A percentile compares a stretch with the other conserved stretches of the same genome.
phyloP scores from a whole-genome alignment of 148 eudicot genomes.

The Agrostemma githago region DNA sequence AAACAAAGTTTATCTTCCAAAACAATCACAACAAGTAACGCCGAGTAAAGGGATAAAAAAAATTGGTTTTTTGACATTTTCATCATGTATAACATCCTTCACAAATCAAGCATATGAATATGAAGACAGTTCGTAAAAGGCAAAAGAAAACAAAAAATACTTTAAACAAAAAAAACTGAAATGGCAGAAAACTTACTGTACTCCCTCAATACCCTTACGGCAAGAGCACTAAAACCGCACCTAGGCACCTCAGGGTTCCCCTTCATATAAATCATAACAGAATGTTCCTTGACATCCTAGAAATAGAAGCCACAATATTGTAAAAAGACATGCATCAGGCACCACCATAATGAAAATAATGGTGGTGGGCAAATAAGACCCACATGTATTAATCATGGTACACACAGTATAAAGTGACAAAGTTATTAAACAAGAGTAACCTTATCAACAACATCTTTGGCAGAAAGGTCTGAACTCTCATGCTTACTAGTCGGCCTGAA shows the following conservation, averaged over 20 bases:
- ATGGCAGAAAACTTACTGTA: conserved; percentile 53
- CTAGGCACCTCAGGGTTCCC: conserved; percentile 83
- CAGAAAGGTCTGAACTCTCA: conserved; percentile 46
- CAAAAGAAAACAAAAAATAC: not conserved
- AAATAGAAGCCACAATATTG: not conserved
- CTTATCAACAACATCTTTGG: conserved; percentile 80
- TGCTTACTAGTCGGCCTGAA: conserved; percentile 72
- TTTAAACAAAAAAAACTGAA: not conserved
- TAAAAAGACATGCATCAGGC: conserved; percentile 1
- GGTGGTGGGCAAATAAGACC: not conserved
- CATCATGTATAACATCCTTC: not conserved
- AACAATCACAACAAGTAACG: not conserved
- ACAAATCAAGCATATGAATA: not conserved
- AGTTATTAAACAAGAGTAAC: conserved; percentile 25
- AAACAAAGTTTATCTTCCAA: not conserved
- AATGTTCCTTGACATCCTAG: conserved; percentile 88
- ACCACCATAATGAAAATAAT: conserved; percentile 3
- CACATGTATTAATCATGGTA: not conserved
- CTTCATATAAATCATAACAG: conserved; percentile 93
- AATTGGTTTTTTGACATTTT: not conserved
- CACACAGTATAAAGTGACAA: not conserved
- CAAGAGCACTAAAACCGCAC: conserved; percentile 91
- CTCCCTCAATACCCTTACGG: conserved; percentile 69
- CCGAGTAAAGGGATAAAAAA: not conserved
- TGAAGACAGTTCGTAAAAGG: not conserved